Evolutionary conservation across 2,329 filamentous ascomycete species (phyloP).

Genomic region (Thielaviopsis punctulata): DNA sequence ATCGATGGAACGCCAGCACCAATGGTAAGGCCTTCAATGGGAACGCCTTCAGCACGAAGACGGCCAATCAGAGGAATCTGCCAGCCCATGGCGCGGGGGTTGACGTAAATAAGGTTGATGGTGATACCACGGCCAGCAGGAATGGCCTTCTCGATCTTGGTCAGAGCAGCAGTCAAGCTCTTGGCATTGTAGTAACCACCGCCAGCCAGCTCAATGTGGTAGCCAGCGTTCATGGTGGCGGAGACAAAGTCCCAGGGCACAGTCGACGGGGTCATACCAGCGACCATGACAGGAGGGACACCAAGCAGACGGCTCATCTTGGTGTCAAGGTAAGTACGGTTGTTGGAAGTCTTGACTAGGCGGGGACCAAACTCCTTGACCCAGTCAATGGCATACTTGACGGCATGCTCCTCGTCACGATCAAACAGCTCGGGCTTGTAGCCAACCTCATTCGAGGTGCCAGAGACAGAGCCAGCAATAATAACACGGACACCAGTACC

Average conservation of each 20-base stretch:
- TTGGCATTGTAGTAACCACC: conserved; percentile 77
- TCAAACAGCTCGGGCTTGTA: conserved; percentile 98
- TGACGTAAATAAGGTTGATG: conserved; percentile 82
- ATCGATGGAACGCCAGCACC: conserved; percentile 87
- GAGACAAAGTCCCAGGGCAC: conserved; percentile 85
- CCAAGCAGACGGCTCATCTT: conserved; percentile 85
- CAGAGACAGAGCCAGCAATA: conserved; percentile 80
- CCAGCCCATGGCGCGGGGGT: conserved; percentile 78
- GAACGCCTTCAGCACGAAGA: conserved; percentile 68
- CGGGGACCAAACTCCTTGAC: conserved; percentile 93
- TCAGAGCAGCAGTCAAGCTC: conserved; percentile 65
- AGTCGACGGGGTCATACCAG: conserved; percentile 84
- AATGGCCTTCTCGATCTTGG: conserved; percentile 70
- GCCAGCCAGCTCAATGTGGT: conserved; percentile 78
- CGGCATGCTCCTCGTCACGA: conserved; percentile 81
- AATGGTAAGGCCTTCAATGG: conserved; percentile 82
- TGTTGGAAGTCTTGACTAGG: conserved; percentile 73
- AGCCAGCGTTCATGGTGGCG: conserved; percentile 87
- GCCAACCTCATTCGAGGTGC: conserved; percentile 75
- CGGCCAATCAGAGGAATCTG: conserved; percentile 73
- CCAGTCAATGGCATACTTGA: conserved; percentile 94
- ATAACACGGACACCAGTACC: conserved; percentile 95
- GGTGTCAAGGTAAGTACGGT: conserved; percentile 85
- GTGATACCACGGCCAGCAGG: conserved; percentile 75
- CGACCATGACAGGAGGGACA: conserved; percentile 73